These are phyloP conservation scores for Wallemia mellicola DNA, from an alignment of 1,284 basidiomycete species.

Conservation along the genomic window DNA sequence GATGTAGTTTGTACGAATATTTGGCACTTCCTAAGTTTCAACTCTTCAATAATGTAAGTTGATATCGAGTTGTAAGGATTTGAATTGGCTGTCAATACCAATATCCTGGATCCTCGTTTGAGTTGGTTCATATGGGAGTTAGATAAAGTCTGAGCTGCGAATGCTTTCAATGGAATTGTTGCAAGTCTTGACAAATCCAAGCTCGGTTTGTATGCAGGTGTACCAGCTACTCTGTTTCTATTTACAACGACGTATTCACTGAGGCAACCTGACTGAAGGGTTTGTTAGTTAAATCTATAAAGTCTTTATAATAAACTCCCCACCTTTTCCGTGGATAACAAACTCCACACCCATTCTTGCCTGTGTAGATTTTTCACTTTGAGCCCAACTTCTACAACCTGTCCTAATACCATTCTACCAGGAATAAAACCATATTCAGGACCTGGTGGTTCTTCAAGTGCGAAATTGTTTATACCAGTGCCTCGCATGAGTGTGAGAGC, in stretches of 20 bases:
- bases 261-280: not conserved
- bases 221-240: not conserved
- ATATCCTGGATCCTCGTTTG: not conserved
- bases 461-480: not conserved
- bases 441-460: not conserved
- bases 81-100: not conserved
- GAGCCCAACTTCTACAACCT: not conserved
- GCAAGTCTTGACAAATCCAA: not conserved
- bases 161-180: not conserved
- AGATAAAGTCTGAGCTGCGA: not conserved
- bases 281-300: not conserved
- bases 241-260: not conserved
- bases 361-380: not conserved
- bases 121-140: not conserved
- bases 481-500: not conserved
- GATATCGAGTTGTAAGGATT: not conserved
- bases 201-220: not conserved
- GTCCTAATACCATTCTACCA: not conserved
- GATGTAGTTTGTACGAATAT: not conserved
- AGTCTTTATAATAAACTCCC: not conserved
- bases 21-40: not conserved
- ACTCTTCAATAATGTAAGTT: not conserved
- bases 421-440: not conserved
- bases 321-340: not conserved
- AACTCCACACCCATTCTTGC: not conserved